Evolutionary conservation across 352 stramenopile species (phyloP), one percentile per base, ranked within the genome.

Genomic region (Phytophthora pisi): DNA sequence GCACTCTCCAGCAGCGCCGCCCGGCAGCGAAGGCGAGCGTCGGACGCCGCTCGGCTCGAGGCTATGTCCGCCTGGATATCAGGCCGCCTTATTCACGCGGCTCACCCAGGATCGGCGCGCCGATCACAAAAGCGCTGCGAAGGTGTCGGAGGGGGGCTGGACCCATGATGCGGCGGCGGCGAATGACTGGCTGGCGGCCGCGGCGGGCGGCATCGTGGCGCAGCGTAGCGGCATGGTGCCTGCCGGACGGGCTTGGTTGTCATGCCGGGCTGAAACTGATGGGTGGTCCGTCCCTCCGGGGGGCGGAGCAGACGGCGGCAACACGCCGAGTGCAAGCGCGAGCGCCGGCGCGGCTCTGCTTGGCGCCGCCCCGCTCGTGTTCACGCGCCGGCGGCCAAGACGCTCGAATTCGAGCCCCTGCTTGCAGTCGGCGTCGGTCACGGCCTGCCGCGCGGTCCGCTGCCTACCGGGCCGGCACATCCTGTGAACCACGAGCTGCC

Each of bases 51-150:
- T 42, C 34, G 13, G 34, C 9, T 42, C 34, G 34, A 42, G 1
- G 34, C 34, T 42, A 52, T 66, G 51, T 36, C 38, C 40, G 23
- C 20, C 42, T 56, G 45, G 52, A 67, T 68, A 68, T 68, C 61
- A 68, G 61, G 43, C 30, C 53, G 50, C 34, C 38, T 20, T 45
- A n/a, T 45, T 45, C 38, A 45, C 4, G 38, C 38, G 13, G 38
- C 38, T 45, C 38, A 13, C 20, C 38, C 36, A 66, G 50, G 59
- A 67, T 67, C 30, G 60, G 60, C 51, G 36, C 30, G 42, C 40
- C 5, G 42, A 50, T 67, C 60, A 67, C 60, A 61, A 18, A 53
- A 50, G 46, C 47, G 43, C 20, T 38, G 49, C 49, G 28, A 30
- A 42, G 51, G 16, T 28, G 51, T n/a, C 51, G 28, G 52, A 49